phyloP scores from a whole-genome alignment of 768 basidiomycete species.

The Rhodotorula graminis region DNA sequence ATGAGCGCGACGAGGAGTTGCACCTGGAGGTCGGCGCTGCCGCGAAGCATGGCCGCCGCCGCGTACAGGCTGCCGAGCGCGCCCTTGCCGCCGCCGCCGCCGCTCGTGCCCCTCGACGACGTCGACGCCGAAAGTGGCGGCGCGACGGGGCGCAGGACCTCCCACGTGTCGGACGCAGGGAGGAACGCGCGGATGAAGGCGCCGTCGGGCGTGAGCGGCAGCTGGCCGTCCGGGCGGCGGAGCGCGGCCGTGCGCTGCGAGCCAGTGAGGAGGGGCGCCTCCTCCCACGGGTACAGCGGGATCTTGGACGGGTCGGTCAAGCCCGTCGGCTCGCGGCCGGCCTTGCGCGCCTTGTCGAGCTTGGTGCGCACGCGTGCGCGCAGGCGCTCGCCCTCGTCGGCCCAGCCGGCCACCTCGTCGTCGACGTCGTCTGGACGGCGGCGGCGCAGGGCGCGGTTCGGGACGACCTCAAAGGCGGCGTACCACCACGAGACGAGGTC shows the following conservation, averaged over 20 bases:
- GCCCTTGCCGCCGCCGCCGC: too few relatives aligned
- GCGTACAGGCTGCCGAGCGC: background rate
- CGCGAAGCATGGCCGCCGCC: constrained; percentile 63
- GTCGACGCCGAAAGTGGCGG: background rate
- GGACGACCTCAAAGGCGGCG: constrained; percentile 58
- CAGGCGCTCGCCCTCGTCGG: constrained; percentile 4
- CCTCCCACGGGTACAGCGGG: constrained; percentile 18
- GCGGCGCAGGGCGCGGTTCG: constrained; percentile 13
- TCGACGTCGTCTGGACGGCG: constrained; percentile 17
- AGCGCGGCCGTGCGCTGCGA: background rate
- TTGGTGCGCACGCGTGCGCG: background rate
- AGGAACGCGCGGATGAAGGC: constrained; percentile 3
- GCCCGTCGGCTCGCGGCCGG: background rate
- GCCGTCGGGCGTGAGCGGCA: background rate
- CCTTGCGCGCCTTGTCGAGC: background rate
- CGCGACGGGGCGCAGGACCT: background rate
- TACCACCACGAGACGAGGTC: constrained; percentile 82
- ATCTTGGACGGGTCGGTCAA: background rate
- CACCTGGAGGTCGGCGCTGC: constrained; percentile 77
- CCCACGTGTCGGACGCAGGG: background rate
- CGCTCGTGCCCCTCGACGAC: too few relatives aligned
- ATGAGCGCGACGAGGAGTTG: constrained; percentile 88
- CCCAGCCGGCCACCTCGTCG: constrained; percentile 16
- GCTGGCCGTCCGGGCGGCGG: background rate
- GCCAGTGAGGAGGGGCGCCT: background rate